Percentiles rank a stretch among this genome's conserved stretches.
These are phyloP conservation scores for Rhynchosporium graminicola DNA, from an alignment of 2,329 filamentous ascomycete genomes.

Conservation along the genomic window DNA sequence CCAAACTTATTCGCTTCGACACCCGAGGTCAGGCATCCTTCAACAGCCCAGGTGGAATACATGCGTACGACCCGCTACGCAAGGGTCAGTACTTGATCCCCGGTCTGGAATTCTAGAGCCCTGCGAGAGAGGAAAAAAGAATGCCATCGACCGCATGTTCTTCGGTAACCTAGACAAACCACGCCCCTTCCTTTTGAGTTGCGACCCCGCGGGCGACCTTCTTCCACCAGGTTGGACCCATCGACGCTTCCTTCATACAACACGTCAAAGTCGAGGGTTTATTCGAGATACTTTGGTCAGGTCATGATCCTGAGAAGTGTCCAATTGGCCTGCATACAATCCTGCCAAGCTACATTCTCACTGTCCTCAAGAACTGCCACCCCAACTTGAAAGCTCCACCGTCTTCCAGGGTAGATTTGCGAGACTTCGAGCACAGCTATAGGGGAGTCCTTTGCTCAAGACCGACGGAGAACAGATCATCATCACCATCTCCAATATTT, in stretches of 20 bases:
- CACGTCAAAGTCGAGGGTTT: constrained; percentile 13
- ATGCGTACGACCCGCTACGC: not conserved
- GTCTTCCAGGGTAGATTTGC: not conserved
- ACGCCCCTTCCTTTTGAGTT: not conserved
- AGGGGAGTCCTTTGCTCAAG: not conserved
- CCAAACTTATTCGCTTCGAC: no score
- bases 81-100: not conserved
- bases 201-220: constrained; percentile 3
- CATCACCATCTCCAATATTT: not conserved
- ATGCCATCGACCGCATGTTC: not conserved
- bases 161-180: not conserved
- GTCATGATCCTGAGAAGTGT: not conserved
- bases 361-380: not conserved
- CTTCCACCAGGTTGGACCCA: not conserved
- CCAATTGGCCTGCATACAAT: constrained; percentile 3
- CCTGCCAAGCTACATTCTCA: not conserved
- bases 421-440: not conserved
- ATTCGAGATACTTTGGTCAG: not conserved
- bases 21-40: no score
- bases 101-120: not conserved
- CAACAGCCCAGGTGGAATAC: no score
- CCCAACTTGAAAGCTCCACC: not conserved
- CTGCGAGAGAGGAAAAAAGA: not conserved
- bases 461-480: not conserved
- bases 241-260: constrained; percentile 1